phyloP scores from a whole-genome alignment of 345 rosid genomes.

The Citrus hindsii region DNA sequence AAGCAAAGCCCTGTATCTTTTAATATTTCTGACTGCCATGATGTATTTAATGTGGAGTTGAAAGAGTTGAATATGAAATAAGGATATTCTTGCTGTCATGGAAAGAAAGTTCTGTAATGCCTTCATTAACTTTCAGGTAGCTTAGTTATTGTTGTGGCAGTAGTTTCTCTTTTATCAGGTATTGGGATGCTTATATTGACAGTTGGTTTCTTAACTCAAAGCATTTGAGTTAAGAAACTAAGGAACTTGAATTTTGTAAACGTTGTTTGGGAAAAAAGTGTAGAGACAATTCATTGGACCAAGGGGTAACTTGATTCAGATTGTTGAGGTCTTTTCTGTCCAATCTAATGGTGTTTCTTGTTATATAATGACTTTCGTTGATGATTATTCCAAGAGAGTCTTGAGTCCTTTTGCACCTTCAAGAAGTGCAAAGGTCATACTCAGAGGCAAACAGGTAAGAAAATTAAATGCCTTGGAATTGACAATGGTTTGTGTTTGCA shows the following conservation, averaged over 20 bases:
- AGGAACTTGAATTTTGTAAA: neutral
- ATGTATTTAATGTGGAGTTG: neutral
- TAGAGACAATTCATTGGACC: neutral
- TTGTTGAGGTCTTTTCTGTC: neutral
- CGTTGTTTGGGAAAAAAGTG: neutral
- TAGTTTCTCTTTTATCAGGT: neutral
- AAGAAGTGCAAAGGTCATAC: neutral
- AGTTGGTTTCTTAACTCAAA: too few relatives aligned
- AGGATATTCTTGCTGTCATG: neutral
- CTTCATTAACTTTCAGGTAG: neutral
- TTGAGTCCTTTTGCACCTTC: neutral
- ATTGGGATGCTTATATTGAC: neutral
- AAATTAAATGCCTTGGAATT: neutral
- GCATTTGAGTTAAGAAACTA: neutral
- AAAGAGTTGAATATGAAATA: neutral
- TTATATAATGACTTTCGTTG: neutral
- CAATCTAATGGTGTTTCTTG: neutral
- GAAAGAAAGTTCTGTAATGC: neutral
- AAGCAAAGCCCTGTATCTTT: neutral
- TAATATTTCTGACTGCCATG: neutral
- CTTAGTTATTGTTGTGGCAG: neutral
- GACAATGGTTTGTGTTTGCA: neutral
- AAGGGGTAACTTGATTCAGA: neutral
- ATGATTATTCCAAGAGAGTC: neutral
- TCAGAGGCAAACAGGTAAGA: neutral